Conservation (phyloP, 805 yeast genomes). For the Myxozyma neglecta region DNA sequence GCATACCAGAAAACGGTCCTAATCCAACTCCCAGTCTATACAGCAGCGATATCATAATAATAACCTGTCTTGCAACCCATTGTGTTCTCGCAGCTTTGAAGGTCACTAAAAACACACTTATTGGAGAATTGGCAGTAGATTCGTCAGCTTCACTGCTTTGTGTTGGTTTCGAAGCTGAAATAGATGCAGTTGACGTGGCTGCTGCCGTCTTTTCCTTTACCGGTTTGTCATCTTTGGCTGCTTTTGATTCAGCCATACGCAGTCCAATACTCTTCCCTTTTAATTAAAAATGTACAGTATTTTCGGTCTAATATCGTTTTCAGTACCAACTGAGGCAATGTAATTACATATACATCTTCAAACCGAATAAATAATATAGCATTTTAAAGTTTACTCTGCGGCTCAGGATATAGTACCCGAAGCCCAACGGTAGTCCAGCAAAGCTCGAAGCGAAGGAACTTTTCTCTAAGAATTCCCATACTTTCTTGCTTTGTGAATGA, state of each 20-base stretch:
- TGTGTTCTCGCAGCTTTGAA: constrained; percentile 81
- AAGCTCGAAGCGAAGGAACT: too few relatives aligned
- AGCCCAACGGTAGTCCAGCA: too few relatives aligned
- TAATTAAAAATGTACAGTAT: too few relatives aligned
- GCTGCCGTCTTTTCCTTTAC: background rate
- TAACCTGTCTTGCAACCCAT: constrained; percentile 82
- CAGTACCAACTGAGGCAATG: too few relatives aligned
- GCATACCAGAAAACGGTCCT: constrained; percentile 79
- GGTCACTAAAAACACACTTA: constrained; percentile 73
- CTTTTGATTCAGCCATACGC: background rate
- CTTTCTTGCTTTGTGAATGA: too few relatives aligned
- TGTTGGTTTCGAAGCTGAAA: background rate
- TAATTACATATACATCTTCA: too few relatives aligned
- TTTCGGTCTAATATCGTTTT: too few relatives aligned
- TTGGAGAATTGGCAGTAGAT: constrained; percentile 53
- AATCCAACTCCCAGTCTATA: constrained; percentile 82
- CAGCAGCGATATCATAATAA: constrained; percentile 65
- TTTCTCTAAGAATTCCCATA: too few relatives aligned
- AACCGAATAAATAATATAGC: too few relatives aligned
- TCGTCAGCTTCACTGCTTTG: background rate
- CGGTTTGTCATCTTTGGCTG: background rate
- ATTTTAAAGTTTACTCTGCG: background rate
- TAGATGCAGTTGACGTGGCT: background rate
- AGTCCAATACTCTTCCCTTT: background rate
- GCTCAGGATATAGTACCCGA: background rate